A percentile compares a stretch with the other conserved stretches of the same genome.
Evolutionary conservation across 805 yeast genomes (phyloP).

Genomic region (Ogataea pilisensis): DNA sequence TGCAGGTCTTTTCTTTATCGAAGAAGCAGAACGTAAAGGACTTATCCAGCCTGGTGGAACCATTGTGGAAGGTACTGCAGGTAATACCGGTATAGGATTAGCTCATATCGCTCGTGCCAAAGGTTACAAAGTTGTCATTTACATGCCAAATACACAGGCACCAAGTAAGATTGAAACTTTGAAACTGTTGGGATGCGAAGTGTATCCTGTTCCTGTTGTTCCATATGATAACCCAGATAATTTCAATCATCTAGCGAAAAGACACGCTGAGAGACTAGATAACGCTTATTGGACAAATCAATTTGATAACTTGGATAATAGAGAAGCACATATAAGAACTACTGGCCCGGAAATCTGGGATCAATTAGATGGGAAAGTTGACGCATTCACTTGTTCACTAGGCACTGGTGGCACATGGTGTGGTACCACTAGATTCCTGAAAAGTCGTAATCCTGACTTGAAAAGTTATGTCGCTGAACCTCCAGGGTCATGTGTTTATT

Average conservation of each 20-base stretch:
- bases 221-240: slow-evolving; percentile 78
- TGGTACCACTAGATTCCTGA: slow-evolving; percentile 76
- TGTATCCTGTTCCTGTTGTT: slow-evolving; percentile 83
- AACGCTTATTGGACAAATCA: slow-evolving; percentile 94
- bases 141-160: slow-evolving; percentile 90
- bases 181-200: slow-evolving; percentile 77
- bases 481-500: slow-evolving; percentile 84
- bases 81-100: slow-evolving; percentile 91
- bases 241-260: slow-evolving; percentile 81
- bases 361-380: slow-evolving; percentile 72
- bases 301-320: slow-evolving; percentile 82
- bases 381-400: slow-evolving; percentile 84
- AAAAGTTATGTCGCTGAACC: slow-evolving; percentile 83
- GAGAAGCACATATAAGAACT: slow-evolving; percentile 83
- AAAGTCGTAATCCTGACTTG: slow-evolving; percentile 59
- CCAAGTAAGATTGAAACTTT: slow-evolving; percentile 74
- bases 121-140: slow-evolving; percentile 81
- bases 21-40: slow-evolving; percentile 74
- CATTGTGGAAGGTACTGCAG: slow-evolving; percentile 91
- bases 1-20: slow-evolving; percentile 73
- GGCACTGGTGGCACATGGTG: slow-evolving; percentile 95
- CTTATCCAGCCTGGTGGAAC: slow-evolving; percentile 74
- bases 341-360: slow-evolving; percentile 94
- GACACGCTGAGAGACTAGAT: slow-evolving; percentile 71
- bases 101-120: slow-evolving; percentile 77